These are phyloP conservation scores for Glebionis coronaria DNA, from an alignment of 129 eudicot genomes.

Conservation along the genomic window DNA sequence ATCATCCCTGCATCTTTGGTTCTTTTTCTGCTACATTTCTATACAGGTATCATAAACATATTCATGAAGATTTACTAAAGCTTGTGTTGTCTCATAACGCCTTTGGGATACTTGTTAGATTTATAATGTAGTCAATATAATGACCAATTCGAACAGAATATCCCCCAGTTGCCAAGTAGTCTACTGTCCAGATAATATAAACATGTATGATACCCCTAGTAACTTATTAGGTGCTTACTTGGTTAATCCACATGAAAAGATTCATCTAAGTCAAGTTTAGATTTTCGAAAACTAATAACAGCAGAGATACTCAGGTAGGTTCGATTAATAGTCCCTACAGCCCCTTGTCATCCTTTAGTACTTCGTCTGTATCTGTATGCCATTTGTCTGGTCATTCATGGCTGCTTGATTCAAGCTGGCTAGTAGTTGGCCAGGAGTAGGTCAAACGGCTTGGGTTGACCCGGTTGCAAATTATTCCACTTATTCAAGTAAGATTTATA, in stretches of 20 bases:
- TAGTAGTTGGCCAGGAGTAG: neutral
- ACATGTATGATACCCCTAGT: too few relatives aligned
- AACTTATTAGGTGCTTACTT: too few relatives aligned
- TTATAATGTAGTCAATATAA: slow-evolving; percentile 76
- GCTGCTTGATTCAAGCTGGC: slow-evolving; percentile 33
- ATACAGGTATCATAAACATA: neutral
- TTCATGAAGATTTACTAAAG: neutral
- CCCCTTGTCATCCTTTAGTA: slow-evolving; percentile 75
- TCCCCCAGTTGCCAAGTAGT: slow-evolving; percentile 95
- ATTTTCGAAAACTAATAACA: slow-evolving; percentile 59
- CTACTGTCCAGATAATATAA: slow-evolving; percentile 69
- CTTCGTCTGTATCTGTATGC: slow-evolving; percentile 39
- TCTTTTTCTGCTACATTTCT: neutral
- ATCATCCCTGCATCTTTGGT: neutral
- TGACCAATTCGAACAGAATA: slow-evolving; percentile 78
- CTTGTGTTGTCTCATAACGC: slow-evolving; percentile 31
- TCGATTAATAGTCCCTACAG: slow-evolving; percentile 78
- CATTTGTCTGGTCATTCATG: slow-evolving; percentile 70
- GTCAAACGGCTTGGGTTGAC: neutral
- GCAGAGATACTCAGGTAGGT: slow-evolving; percentile 91
- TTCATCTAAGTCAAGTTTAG: too few relatives aligned
- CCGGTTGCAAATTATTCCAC: too few relatives aligned
- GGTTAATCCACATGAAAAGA: too few relatives aligned
- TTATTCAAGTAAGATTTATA: too few relatives aligned
- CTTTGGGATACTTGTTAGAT: slow-evolving; percentile 78